Evolutionary conservation across 139 green algal species (phyloP).

Genomic region (Volvox reticuliferus): DNA sequence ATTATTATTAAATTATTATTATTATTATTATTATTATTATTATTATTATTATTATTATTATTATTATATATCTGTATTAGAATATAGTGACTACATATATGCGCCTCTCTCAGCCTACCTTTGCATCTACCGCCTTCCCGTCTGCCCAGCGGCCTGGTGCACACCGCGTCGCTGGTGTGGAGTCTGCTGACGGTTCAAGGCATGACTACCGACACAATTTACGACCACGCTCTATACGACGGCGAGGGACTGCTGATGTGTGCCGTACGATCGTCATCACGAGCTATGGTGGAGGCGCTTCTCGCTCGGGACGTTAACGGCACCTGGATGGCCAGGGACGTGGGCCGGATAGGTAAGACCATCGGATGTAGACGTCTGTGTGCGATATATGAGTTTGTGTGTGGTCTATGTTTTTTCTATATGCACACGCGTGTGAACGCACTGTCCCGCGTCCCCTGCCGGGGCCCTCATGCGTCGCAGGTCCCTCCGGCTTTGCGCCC

Average conservation of each 20-base stretch:
- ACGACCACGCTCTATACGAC: conserved; percentile 7
- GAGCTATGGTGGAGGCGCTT: conserved; percentile 9
- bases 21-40: no score
- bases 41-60: no score
- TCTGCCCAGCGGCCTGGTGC: conserved; percentile 5
- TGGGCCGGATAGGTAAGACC: conserved; percentile 7
- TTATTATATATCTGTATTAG: no score
- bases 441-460: neutral
- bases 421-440: no score
- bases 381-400: no score
- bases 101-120: no score
- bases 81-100: no score
- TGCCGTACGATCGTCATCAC: conserved; percentile 10
- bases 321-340: neutral
- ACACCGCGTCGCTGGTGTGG: conserved; percentile 2
- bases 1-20: no score
- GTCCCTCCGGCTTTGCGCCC: conserved; percentile 10
- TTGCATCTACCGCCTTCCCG: no score
- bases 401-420: no score
- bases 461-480: no score
- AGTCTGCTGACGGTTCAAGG: neutral
- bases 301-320: neutral
- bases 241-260: conserved; percentile 31
- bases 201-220: neutral
- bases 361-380: no score